A percentile compares a stretch with the other conserved stretches of the same genome.
These are phyloP conservation scores for Aethionema arabicum DNA, from an alignment of 345 rosid species.

Conservation along the genomic window DNA sequence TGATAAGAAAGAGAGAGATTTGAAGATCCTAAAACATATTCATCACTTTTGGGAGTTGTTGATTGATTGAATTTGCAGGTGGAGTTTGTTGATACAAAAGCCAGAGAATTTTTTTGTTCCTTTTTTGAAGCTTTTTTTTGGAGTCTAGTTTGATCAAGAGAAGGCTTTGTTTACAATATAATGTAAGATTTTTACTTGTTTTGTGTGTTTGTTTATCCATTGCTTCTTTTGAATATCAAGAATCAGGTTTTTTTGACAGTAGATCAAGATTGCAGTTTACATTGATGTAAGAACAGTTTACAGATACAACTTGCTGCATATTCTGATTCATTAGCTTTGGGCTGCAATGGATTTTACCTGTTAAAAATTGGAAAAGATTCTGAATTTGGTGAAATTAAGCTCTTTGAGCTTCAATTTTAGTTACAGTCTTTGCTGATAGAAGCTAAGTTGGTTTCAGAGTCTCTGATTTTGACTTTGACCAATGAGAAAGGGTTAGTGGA, in stretches of 20 bases:
- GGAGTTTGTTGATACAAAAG: constrained; percentile 49
- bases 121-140: constrained; percentile 38
- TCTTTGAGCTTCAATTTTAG: background rate
- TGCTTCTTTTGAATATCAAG: constrained; percentile 52
- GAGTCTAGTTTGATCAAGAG: constrained; percentile 46
- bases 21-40: background rate
- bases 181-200: constrained; percentile 37
- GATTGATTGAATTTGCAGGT: constrained; percentile 61
- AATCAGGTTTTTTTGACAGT: constrained; percentile 33
- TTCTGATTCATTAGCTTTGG: constrained; percentile 7
- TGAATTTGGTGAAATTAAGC: background rate
- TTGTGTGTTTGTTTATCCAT: constrained; percentile 37
- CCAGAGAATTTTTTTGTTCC: constrained; percentile 46
- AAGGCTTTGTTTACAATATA: constrained; percentile 25
- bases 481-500: background rate
- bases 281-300: constrained; percentile 9
- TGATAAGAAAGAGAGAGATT: constrained; percentile 13
- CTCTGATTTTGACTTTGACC: too few species aligned
- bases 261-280: constrained; percentile 23
- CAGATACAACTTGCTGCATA: constrained; percentile 2
- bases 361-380: background rate
- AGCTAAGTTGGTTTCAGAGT: background rate
- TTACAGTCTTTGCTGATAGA: background rate
- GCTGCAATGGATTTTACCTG: background rate
- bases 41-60: constrained; percentile 19